Evolutionary conservation across 192 early-diverging fungal genomes (phyloP).

Genomic region (Coemansia sp.): DNA sequence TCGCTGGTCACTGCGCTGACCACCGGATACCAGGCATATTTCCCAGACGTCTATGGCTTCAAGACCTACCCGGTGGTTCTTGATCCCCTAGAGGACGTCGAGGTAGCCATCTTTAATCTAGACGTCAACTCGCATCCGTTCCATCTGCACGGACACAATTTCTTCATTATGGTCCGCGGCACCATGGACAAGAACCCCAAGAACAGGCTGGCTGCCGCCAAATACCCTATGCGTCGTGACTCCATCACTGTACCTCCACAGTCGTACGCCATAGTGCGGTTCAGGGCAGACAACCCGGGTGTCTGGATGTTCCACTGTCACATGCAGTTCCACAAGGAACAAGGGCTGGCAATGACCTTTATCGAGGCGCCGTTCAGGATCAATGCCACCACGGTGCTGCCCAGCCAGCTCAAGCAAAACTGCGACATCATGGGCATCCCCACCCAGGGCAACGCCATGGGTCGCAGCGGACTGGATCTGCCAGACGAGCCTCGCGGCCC

Average conservation of each 20-base stretch:
- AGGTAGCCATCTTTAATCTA: conserved; percentile 77
- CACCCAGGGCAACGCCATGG: conserved; percentile 71
- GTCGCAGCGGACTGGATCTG: conserved; percentile 68
- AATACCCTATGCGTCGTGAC: conserved; percentile 64
- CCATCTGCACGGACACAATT: conserved; percentile 86
- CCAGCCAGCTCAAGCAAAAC: conserved; percentile 56
- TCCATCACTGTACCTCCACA: conserved; percentile 64
- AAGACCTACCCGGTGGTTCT: conserved; percentile 63
- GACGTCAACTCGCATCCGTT: conserved; percentile 75
- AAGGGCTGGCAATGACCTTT: conserved; percentile 70
- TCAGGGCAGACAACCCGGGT: conserved; percentile 81
- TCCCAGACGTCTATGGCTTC: conserved; percentile 65
- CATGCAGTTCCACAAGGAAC: conserved; percentile 59
- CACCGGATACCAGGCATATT: conserved; percentile 59
- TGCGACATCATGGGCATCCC: conserved; percentile 65
- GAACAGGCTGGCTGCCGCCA: conserved; percentile 10
- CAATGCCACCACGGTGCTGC: conserved; percentile 50
- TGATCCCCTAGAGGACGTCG: conserved; percentile 62
- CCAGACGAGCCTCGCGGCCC: conserved; percentile 57
- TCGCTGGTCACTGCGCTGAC: conserved; percentile 66
- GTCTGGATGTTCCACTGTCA: conserved; percentile 89
- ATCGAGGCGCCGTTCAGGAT: conserved; percentile 68
- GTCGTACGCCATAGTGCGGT: conserved; percentile 67
- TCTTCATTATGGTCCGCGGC: conserved; percentile 70
- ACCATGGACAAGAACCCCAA: conserved; percentile 33